A percentile compares a stretch with the other conserved stretches of the same genome.
Conservation (phyloP, 352 stramenopile genomes). For the Globisporangium apiculatum region DNA sequence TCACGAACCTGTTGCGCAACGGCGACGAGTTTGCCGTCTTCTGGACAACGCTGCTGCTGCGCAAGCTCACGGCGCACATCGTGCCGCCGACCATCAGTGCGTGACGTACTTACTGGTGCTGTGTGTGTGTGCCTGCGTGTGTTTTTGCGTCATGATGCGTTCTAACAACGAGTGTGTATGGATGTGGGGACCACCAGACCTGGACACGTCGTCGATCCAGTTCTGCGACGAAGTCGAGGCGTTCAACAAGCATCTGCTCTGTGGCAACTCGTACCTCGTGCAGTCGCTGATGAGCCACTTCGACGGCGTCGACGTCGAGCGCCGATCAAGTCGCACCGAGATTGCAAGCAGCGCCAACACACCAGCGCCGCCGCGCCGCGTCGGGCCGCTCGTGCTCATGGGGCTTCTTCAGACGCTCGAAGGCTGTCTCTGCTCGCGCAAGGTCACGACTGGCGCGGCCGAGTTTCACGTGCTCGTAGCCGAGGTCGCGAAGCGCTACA, state of each 20-base stretch:
- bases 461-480: conserved; percentile 61
- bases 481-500: conserved; percentile 71
- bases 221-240: conserved; percentile 64
- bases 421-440: conserved; percentile 81
- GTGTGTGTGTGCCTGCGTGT: neutral
- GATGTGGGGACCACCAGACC: conserved; percentile 19
- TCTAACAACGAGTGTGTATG: neutral
- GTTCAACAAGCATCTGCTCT: conserved; percentile 71
- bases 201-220: conserved; percentile 41
- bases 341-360: conserved; percentile 9
- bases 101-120: conserved; percentile 10
- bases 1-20: conserved; percentile 68
- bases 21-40: conserved; percentile 86
- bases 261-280: conserved; percentile 61
- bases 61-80: conserved; percentile 50
- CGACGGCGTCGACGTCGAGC: conserved; percentile 47
- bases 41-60: conserved; percentile 72
- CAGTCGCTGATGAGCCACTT: conserved; percentile 57
- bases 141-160: neutral
- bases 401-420: conserved; percentile 89
- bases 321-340: conserved; percentile 7
- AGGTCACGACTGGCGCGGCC: conserved; percentile 73
- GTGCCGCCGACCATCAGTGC: conserved; percentile 30
- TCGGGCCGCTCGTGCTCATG: conserved; percentile 88
- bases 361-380: conserved; percentile 6